A percentile compares a stretch with the other conserved stretches of the same genome.
Conservation (phyloP, 176 grass and related monocot genomes). For the Oryza officinalis region DNA sequence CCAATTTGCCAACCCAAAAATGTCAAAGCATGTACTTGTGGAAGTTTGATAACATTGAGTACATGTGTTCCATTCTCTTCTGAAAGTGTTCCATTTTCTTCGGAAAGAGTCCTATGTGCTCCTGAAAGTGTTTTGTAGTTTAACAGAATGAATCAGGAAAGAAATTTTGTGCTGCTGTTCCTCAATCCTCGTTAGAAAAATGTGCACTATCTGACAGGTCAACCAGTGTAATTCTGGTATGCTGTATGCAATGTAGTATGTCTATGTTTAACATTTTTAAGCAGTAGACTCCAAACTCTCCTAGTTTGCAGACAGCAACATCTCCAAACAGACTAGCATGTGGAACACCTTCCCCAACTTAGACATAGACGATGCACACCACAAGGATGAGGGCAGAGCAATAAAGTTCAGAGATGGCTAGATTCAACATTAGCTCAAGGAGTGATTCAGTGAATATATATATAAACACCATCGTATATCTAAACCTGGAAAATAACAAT, state of each 20-base stretch:
- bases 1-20: conserved; percentile 48
- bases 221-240: not conserved
- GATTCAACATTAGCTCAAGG: not conserved
- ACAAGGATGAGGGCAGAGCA: not conserved
- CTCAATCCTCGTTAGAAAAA: too few species aligned
- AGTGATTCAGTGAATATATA: not conserved
- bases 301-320: not conserved
- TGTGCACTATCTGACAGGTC: not conserved
- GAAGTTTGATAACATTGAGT: conserved; percentile 33
- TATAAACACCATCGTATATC: not conserved
- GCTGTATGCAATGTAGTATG: not conserved
- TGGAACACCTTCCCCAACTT: not conserved
- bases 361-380: not conserved
- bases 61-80: conserved; percentile 1
- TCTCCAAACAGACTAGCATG: not conserved
- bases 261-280: not conserved
- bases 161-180: not conserved
- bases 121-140: conserved; percentile 49
- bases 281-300: not conserved
- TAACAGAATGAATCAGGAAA: not conserved
- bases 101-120: conserved; percentile 5
- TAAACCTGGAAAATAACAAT: not conserved
- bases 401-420: not conserved
- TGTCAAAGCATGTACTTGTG: not conserved
- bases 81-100: conserved; percentile 17